Base-by-base conservation (phyloP, 257 asterid species). In the Rhazya stricta region DNA sequence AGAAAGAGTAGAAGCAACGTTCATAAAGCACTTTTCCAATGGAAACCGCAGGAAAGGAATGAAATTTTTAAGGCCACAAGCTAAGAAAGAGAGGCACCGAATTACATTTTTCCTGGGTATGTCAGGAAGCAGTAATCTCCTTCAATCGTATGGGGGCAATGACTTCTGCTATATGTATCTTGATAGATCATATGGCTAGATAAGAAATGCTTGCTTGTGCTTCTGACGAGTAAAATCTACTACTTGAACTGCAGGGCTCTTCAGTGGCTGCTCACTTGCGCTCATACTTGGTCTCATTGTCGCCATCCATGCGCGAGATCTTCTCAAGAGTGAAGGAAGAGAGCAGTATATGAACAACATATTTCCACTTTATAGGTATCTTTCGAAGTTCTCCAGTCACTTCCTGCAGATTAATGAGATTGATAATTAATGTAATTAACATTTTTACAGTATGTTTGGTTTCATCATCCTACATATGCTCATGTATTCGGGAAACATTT, bases 291-390 rank as follows among this genome's bases (percentile, higher is more conserved):
- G 86, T 71, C 79, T 90, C 13, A 5, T 78, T 42, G 73, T 85
- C 76, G 1, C 84, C 19, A 48, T 91, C 77, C 91, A 84, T 53
- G 91, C 86, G 0, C 74, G 89, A 48, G 41, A 86, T 39, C 90
- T 90, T 79, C 89, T 90, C 27, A 27, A 84, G 5, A 84, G 78
- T 36, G 75, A 30, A 27, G 89, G 84, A 46, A 83, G 86, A 39
- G 79, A 37, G 1, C 74, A 48, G 74, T 94, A 91, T 83, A 91
- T 94, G 96, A 77, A 86, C 10, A 87, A 73, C 60, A 81, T 91
- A 85, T 94, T 91, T 76, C 96, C 97, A 76, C 91, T 94, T 56
- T 89, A 94, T 45, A 91, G 97, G 98, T 93, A 67, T 70, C 23
- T 67, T 57, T 70, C 56, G 61, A 27, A 27, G 19, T 58, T 29